These are phyloP conservation scores for Debaryomyces sp. DNA, from an alignment of 1,139 yeast species.

Conservation along the genomic window DNA sequence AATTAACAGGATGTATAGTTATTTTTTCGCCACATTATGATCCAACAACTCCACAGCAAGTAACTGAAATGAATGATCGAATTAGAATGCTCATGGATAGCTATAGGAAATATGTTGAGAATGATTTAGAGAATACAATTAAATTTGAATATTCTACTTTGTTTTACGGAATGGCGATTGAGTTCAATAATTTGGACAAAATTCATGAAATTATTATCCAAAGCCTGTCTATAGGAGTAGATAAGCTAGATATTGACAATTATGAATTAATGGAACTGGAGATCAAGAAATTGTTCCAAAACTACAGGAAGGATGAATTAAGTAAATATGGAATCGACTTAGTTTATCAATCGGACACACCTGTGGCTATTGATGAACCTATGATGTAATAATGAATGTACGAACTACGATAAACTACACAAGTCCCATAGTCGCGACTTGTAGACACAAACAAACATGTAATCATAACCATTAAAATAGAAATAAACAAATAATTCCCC, in stretches of 20 bases:
- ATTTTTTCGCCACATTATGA: slow-evolving; percentile 1
- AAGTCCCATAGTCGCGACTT: neutral
- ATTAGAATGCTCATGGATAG: slow-evolving; percentile 4
- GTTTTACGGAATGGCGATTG: slow-evolving; percentile 15
- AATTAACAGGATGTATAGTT: neutral
- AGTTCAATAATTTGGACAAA: slow-evolving; percentile 8
- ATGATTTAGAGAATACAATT: slow-evolving; percentile 10
- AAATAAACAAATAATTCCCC: slow-evolving; percentile 5
- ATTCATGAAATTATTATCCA: slow-evolving; percentile 1
- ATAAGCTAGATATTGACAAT: slow-evolving; percentile 2
- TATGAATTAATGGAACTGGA: neutral
- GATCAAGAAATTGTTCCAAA: slow-evolving; percentile 1
- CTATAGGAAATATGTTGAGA: slow-evolving; percentile 9
- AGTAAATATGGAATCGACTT: slow-evolving; percentile 7
- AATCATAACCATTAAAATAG: slow-evolving; percentile 7
- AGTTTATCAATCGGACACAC: slow-evolving; percentile 5
- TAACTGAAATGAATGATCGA: neutral
- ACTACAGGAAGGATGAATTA: slow-evolving; percentile 6
- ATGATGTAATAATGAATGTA: slow-evolving; percentile 1
- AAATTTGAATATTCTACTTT: slow-evolving; percentile 11
- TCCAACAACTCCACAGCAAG: neutral
- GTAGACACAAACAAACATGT: neutral
- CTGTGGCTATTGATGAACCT: slow-evolving; percentile 5
- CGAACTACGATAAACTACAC: neutral
- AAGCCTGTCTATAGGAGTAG: neutral